Evolutionary conservation across 352 stramenopile genomes (phyloP), one percentile per base, ranked within the genome.

Genomic region (Peronosclerospora sorghi): DNA sequence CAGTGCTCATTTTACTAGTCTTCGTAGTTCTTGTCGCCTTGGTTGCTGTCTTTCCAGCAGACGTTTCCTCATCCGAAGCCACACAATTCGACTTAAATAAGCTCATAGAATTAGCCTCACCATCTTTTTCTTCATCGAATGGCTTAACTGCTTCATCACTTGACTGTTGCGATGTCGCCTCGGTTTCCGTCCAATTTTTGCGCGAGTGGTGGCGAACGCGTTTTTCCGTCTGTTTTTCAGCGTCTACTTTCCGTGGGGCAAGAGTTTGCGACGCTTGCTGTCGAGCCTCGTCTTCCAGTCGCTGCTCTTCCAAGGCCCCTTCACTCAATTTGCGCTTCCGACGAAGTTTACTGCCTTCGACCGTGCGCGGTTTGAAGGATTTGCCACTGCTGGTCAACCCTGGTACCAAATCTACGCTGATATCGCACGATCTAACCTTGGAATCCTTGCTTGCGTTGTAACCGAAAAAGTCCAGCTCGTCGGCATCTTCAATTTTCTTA

Each of bases 291-390:
- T 89, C 66, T 40, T 67, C 65, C 20, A 88, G 44, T 32, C 52
- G 58, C 44, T 83, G 72, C 55, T 89, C 74, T 28, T 86, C 76
- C 15, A 85, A 43, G 8, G 74, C 79, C 30, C 78, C 74, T 48
- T 87, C 79, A 41, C 76, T 92, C 41, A 92, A 59, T 49, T 89
- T 92, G 47, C 76, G 76, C 56, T 89, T 88, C 38, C 74, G 74
- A 9, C 76, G 76, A 40, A 67, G 72, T 49, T 76, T 85, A 51
- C 79, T 89, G 19, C 79, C 73, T 34, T 66, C 59, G 0, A 30
- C 45, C 18, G 65, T 75, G 32, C 51, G 66, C 21, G 62, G 58
- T 44, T 81, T 80, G 18, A 3, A 55, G 17, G 44, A 19, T 12
- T 24, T 27, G 13, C 76, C 64, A 14, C 81, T 76, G 14, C 72